A percentile compares a stretch with the other conserved stretches of the same genome.
phyloP scores from a whole-genome alignment of 257 asterid species.

The Solanum paucissectum region DNA sequence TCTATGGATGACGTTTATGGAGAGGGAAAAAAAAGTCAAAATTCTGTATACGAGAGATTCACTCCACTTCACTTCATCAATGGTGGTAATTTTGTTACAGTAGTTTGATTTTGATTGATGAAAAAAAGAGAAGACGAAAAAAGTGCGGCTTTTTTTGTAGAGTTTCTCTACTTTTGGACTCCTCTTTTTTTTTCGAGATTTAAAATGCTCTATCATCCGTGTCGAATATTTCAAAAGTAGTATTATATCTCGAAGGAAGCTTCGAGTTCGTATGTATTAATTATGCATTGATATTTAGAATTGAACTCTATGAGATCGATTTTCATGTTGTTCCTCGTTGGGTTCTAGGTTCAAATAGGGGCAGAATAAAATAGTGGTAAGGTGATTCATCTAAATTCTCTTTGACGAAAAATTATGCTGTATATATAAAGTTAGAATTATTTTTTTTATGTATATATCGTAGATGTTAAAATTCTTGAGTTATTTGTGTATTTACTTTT shows the following conservation, averaged over 20 bases:
- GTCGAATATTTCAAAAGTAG: neutral
- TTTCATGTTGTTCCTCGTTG: rapidly evolving
- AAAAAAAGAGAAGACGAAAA: neutral
- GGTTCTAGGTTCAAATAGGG: neutral
- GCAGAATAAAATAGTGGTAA: neutral
- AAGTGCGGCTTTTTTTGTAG: neutral
- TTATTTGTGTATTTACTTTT: too few species aligned
- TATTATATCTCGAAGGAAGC: neutral
- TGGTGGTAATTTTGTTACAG: neutral
- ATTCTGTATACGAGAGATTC: neutral
- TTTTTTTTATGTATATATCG: neutral
- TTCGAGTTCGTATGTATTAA: neutral
- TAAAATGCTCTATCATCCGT: rapidly evolving
- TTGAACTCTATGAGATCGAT: neutral
- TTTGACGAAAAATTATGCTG: rapidly evolving
- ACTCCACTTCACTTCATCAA: neutral
- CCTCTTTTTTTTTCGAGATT: neutral
- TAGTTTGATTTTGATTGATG: neutral
- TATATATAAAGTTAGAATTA: too few species aligned
- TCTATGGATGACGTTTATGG: neutral
- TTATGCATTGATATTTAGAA: neutral
- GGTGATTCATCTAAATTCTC: too few species aligned
- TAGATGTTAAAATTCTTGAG: rapidly evolving
- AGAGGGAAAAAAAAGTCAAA: neutral
- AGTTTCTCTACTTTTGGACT: neutral